These are phyloP conservation scores for Stereocaulon alpinum DNA, from an alignment of 495 filamentous ascomycete species.

Conservation along the genomic window DNA sequence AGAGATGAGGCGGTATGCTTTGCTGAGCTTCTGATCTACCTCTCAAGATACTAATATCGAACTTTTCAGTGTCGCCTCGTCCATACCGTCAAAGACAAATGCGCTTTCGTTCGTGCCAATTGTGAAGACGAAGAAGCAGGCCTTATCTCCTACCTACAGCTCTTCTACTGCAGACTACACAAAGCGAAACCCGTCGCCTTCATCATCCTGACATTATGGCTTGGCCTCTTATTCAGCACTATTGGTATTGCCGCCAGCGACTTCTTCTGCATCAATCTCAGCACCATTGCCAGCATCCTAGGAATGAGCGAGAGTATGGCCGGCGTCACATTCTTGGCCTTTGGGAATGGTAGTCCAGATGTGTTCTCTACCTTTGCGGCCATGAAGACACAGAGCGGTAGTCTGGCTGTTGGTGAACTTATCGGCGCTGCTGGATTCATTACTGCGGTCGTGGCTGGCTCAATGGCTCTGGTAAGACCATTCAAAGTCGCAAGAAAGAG, in stretches of 20 bases:
- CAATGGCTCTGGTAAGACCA: conserved; percentile 89
- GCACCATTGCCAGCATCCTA: conserved; percentile 75
- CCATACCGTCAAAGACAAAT: conserved; percentile 67
- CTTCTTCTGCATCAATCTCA: conserved; percentile 95
- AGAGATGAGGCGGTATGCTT: conserved; percentile 26
- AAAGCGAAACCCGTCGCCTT: conserved; percentile 69
- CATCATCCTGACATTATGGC: conserved; percentile 65
- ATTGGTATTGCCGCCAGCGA: conserved; percentile 98
- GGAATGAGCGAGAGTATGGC: conserved; percentile 94
- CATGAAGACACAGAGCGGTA: conserved; percentile 92
- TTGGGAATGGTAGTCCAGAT: conserved; percentile 98
- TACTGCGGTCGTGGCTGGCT: conserved; percentile 92
- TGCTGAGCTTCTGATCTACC: neutral
- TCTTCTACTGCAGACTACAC: conserved; percentile 81
- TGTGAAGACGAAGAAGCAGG: conserved; percentile 87
- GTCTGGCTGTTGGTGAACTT: conserved; percentile 88
- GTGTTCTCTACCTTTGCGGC: conserved; percentile 98
- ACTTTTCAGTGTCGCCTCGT: conserved; percentile 62
- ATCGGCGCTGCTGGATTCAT: conserved; percentile 96
- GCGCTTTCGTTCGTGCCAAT: conserved; percentile 70
- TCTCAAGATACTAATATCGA: conserved; percentile 20
- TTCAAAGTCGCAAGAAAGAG: conserved; percentile 82
- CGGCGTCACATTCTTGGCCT: conserved; percentile 91
- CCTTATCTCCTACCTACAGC: conserved; percentile 72
- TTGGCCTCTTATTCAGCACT: conserved; percentile 86